A percentile compares a stretch with the other conserved stretches of the same genome.
These are phyloP conservation scores for Cladophialophora exuberans DNA, from an alignment of 2,329 filamentous ascomycete species.

Conservation along the genomic window DNA sequence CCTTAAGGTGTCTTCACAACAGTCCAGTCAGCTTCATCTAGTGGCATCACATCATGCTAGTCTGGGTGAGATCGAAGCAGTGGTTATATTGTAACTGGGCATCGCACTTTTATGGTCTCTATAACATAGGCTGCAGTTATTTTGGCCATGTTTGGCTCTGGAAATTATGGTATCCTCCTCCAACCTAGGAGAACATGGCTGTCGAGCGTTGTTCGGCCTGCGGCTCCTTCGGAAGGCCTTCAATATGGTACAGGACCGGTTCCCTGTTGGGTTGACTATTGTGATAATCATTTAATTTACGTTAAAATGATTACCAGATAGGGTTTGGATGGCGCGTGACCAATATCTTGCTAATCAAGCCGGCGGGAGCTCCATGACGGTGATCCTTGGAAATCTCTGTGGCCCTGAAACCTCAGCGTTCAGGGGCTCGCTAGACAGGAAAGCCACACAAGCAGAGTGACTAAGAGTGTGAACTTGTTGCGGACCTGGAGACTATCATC, in stretches of 20 bases:
- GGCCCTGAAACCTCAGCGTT: not conserved
- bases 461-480: not conserved
- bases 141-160: not conserved
- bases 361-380: not conserved
- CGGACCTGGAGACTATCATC: not conserved
- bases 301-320: constrained; percentile 10
- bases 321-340: constrained; percentile 16
- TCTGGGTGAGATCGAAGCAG: too few relatives aligned
- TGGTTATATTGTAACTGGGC: too few relatives aligned
- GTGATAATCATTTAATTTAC: constrained; percentile 2
- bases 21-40: too few relatives aligned
- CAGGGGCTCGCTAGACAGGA: constrained; percentile 6
- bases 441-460: constrained; percentile 9
- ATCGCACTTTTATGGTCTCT: too few relatives aligned
- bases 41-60: too few relatives aligned
- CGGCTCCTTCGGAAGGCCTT: constrained; percentile 3
- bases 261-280: not conserved
- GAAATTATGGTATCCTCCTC: too few relatives aligned
- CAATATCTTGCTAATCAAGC: constrained; percentile 27
- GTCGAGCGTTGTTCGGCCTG: not conserved
- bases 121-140: not conserved
- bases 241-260: not conserved
- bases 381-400: not conserved
- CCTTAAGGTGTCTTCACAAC: too few relatives aligned
- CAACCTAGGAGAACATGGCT: not conserved